These are phyloP conservation scores for Phlebopus sp. DNA, from an alignment of 1,284 basidiomycete genomes.

Conservation along the genomic window DNA sequence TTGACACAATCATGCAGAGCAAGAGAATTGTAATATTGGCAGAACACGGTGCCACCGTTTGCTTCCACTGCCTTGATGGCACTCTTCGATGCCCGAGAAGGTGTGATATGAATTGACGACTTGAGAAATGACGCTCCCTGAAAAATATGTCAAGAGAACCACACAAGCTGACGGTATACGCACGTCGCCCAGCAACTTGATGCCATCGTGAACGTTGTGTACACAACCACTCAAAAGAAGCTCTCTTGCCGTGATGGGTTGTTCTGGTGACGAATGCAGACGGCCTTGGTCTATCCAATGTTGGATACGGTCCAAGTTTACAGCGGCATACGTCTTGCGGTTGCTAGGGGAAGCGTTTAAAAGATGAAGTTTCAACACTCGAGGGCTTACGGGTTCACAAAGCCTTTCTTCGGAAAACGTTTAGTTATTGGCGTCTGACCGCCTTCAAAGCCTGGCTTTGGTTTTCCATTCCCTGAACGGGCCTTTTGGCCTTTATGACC, in stretches of 20 bases:
- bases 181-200: conserved; percentile 88
- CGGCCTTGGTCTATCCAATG: conserved; percentile 88
- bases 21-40: conserved; percentile 90
- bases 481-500: conserved; percentile 98
- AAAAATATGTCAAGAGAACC: conserved; percentile 5
- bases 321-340: conserved; percentile 72
- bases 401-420: conserved; percentile 91
- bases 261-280: conserved; percentile 72
- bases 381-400: conserved; percentile 80
- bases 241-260: conserved; percentile 88
- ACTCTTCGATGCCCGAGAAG: conserved; percentile 83
- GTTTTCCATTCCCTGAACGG: conserved; percentile 85
- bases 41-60: conserved; percentile 81
- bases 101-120: conserved; percentile 76
- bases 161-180: conserved; percentile 26
- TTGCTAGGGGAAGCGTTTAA: conserved; percentile 45
- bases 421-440: conserved; percentile 95
- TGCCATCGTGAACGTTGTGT: conserved; percentile 84
- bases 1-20: conserved; percentile 81
- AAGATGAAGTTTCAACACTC: conserved; percentile 1
- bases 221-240: conserved; percentile 84
- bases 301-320: conserved; percentile 88
- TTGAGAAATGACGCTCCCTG: conserved; percentile 70
- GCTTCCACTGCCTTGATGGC: conserved; percentile 86
- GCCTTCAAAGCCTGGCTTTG: conserved; percentile 83